Conservation (phyloP, 2,329 filamentous ascomycete species). For the Seiridium cupressi region DNA sequence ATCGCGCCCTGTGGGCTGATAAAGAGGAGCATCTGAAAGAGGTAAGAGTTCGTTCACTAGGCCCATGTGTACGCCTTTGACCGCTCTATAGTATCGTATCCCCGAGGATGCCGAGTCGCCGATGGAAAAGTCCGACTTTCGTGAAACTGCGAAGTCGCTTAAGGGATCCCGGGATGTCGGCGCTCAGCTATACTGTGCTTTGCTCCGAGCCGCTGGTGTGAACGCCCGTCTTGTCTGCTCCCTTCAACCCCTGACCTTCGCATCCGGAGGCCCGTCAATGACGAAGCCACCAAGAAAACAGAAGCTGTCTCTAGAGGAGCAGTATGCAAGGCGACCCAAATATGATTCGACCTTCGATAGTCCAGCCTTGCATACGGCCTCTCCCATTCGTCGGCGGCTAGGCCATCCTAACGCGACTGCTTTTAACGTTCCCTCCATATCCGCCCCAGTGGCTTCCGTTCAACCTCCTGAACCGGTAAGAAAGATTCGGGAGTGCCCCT, state of each 20-base stretch:
- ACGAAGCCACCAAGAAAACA: conserved; percentile 37
- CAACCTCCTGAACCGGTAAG: conserved; percentile 32
- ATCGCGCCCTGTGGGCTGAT: conserved; percentile 74
- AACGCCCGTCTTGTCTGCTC: conserved; percentile 85
- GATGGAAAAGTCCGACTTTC: conserved; percentile 72
- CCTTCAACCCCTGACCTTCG: conserved; percentile 76
- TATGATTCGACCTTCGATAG: conserved; percentile 30
- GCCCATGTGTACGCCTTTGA: background rate
- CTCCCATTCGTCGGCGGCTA: conserved; percentile 41
- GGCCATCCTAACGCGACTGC: conserved; percentile 55
- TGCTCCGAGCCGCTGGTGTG: conserved; percentile 80
- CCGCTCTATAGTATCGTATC: conserved; percentile 46
- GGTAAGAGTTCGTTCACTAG: conserved; percentile 34
- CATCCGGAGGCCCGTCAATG: conserved; percentile 48
- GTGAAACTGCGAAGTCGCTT: conserved; percentile 63
- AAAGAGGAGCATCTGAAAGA: conserved; percentile 58
- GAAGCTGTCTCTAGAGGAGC: conserved; percentile 27
- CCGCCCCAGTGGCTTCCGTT: conserved; percentile 30
- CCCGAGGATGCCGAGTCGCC: conserved; percentile 65
- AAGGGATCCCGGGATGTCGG: conserved; percentile 86
- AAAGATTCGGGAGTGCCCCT: conserved; percentile 65
- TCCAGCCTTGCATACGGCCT: conserved; percentile 20
- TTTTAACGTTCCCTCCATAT: conserved; percentile 46
- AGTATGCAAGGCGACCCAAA: conserved; percentile 37
- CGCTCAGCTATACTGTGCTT: conserved; percentile 84